Evolutionary conservation across 2,329 filamentous ascomycete species (phyloP).

Genomic region (Talaromyces sp.): DNA sequence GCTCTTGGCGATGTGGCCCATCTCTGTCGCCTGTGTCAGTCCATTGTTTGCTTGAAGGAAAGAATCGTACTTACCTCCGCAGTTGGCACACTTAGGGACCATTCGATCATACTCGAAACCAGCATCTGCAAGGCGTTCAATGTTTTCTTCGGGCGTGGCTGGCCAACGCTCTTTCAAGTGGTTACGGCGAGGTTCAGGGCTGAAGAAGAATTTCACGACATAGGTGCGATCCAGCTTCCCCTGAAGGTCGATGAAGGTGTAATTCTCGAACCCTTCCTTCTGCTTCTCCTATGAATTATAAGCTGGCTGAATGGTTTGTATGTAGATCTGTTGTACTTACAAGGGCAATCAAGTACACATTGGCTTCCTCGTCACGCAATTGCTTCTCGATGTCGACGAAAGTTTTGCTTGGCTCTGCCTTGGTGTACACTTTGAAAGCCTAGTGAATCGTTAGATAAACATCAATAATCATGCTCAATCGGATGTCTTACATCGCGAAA

Average conservation of each 20-base stretch:
- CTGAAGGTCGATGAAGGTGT: slow-evolving; percentile 52
- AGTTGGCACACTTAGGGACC: slow-evolving; percentile 51
- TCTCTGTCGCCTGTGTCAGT: slow-evolving; percentile 29
- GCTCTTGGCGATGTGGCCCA: slow-evolving; percentile 47
- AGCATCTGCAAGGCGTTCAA: slow-evolving; percentile 50
- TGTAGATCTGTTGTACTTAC: slow-evolving; percentile 26
- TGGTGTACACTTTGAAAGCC: slow-evolving; percentile 51
- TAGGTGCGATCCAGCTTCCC: slow-evolving; percentile 52
- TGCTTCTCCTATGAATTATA: slow-evolving; percentile 38
- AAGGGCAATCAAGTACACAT: slow-evolving; percentile 52
- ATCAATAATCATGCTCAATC: not conserved
- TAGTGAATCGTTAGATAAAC: slow-evolving; percentile 22
- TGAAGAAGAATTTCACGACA: slow-evolving; percentile 49
- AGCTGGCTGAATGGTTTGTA: slow-evolving; percentile 4
- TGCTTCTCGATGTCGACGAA: slow-evolving; percentile 50
- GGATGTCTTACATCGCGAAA: slow-evolving; percentile 44
- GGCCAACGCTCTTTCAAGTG: slow-evolving; percentile 51
- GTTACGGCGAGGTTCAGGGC: slow-evolving; percentile 45
- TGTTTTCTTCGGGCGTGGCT: slow-evolving; percentile 46
- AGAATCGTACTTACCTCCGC: slow-evolving; percentile 38
- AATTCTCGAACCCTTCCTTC: slow-evolving; percentile 40
- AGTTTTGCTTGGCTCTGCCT: slow-evolving; percentile 44
- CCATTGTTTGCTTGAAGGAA: not conserved
- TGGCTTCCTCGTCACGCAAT: slow-evolving; percentile 47
- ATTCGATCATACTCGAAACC: slow-evolving; percentile 51